phyloP scores from a whole-genome alignment of 2,329 filamentous ascomycete genomes.

The Pseudogymnoascus verrucosus region DNA sequence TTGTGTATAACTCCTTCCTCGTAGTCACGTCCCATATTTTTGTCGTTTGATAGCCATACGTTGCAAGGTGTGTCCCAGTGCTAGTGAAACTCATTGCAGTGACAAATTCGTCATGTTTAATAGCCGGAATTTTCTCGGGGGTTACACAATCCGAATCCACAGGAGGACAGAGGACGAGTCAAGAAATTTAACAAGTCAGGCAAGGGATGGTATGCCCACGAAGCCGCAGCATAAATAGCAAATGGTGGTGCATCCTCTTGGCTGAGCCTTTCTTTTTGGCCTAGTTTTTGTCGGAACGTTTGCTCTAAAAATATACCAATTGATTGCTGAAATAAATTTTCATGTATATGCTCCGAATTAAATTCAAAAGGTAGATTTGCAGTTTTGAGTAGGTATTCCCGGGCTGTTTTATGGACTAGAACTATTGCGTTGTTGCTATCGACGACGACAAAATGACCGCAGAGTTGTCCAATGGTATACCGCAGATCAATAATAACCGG shows the following conservation, averaged over 20 bases:
- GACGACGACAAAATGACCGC: conserved; percentile 24
- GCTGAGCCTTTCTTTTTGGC: neutral
- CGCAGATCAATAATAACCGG: conserved; percentile 15
- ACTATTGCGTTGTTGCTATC: conserved; percentile 14
- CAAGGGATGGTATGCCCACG: conserved; percentile 22
- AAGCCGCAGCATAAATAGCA: conserved; percentile 21
- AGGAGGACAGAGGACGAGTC: conserved; percentile 20
- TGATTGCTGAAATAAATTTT: neutral
- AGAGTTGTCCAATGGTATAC: conserved; percentile 21
- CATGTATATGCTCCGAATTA: neutral
- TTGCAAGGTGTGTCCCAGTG: neutral
- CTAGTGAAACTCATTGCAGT: neutral
- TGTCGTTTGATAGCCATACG: neutral
- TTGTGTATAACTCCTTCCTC: neutral
- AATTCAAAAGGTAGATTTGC: conserved; percentile 9
- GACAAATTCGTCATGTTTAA: neutral
- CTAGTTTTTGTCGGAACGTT: neutral
- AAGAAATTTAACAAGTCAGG: conserved; percentile 23
- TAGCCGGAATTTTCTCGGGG: neutral
- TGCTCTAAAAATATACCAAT: neutral
- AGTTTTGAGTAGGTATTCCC: conserved; percentile 18
- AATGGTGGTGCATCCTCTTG: conserved; percentile 11
- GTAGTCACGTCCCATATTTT: neutral
- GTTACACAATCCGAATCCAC: conserved; percentile 27
- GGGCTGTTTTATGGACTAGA: conserved; percentile 25